Evolutionary conservation across 805 yeast species (phyloP).

Genomic region (Priceomyces melissophilus): DNA sequence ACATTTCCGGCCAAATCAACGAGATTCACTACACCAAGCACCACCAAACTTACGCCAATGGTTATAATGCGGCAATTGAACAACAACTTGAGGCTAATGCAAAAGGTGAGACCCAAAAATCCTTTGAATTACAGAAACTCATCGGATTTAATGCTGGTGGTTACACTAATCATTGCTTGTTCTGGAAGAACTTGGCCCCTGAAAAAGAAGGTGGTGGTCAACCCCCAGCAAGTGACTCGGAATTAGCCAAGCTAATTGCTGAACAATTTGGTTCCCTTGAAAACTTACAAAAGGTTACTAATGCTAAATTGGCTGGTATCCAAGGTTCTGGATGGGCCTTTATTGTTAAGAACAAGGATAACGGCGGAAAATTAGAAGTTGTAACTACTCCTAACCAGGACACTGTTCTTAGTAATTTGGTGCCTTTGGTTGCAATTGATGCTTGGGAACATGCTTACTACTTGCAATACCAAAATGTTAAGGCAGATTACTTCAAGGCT

Average conservation of each 20-base stretch:
- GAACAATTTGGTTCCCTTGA: slow-evolving; percentile 46
- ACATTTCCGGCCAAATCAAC: slow-evolving; percentile 44
- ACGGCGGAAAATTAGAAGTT: slow-evolving; percentile 41
- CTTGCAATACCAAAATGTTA: slow-evolving; percentile 50
- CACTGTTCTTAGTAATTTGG: slow-evolving; percentile 41
- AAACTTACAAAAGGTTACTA: slow-evolving; percentile 38
- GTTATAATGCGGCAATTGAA: slow-evolving; percentile 44
- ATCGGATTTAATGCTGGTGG: slow-evolving; percentile 53
- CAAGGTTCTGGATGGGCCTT: slow-evolving; percentile 57
- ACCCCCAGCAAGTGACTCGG: slow-evolving; percentile 44
- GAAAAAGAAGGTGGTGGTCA: slow-evolving; percentile 54
- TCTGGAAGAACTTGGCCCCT: slow-evolving; percentile 50
- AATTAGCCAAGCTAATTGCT: slow-evolving; percentile 34
- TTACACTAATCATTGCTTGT: slow-evolving; percentile 47
- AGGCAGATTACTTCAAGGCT: slow-evolving; percentile 48
- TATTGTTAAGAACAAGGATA: slow-evolving; percentile 43
- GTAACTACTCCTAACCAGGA: slow-evolving; percentile 48
- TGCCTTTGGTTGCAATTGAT: slow-evolving; percentile 48
- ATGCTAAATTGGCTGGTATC: slow-evolving; percentile 43
- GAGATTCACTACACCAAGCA: slow-evolving; percentile 49
- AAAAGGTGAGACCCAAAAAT: slow-evolving; percentile 37
- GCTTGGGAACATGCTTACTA: slow-evolving; percentile 57
- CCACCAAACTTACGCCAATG: slow-evolving; percentile 48
- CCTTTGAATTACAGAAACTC: slow-evolving; percentile 41
- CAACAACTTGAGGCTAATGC: slow-evolving; percentile 34